Percentiles rank a stretch among this genome's conserved stretches.
Evolutionary conservation across 2,329 filamentous ascomycete genomes (phyloP).

Genomic region (Pyrenophora seminiperda): DNA sequence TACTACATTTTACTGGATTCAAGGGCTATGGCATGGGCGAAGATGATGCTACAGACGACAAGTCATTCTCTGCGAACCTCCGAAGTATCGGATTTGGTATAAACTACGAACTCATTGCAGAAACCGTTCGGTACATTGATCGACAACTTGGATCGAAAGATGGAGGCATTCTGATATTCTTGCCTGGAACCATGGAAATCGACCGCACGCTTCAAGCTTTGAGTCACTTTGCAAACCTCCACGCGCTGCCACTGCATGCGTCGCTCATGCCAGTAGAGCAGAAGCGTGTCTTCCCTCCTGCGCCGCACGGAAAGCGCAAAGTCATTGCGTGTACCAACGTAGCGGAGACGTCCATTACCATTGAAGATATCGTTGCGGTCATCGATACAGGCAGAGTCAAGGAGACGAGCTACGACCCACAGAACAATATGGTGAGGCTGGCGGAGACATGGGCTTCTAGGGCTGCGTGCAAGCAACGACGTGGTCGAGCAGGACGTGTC

Average conservation of each 20-base stretch:
- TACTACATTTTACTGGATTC: conserved; percentile 80
- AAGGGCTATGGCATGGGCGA: conserved; percentile 54
- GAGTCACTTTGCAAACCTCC: conserved; percentile 66
- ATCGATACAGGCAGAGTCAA: conserved; percentile 96
- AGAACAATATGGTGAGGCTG: conserved; percentile 91
- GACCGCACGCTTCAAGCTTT: conserved; percentile 76
- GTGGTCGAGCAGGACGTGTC: conserved; percentile 91
- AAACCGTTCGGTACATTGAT: conserved; percentile 82
- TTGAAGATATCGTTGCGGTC: conserved; percentile 94
- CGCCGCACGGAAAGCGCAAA: conserved; percentile 83
- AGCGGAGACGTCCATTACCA: conserved; percentile 97
- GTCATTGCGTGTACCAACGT: conserved; percentile 96
- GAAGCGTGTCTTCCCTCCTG: conserved; percentile 77
- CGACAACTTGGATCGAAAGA: conserved; percentile 71
- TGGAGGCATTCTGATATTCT: conserved; percentile 92
- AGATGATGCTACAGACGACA: conserved; percentile 58
- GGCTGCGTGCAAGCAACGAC: conserved; percentile 91
- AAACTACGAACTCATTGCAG: conserved; percentile 85
- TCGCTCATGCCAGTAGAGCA: conserved; percentile 89
- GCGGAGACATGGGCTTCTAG: conserved; percentile 94
- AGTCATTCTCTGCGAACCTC: conserved; percentile 49
- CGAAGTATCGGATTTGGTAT: conserved; percentile 70
- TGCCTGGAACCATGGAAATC: conserved; percentile 92
- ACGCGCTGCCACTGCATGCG: conserved; percentile 88
- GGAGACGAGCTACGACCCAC: conserved; percentile 90